These are phyloP conservation scores for Aspergillus intermedius DNA, from an alignment of 2,329 filamentous ascomycete genomes.

Conservation along the genomic window DNA sequence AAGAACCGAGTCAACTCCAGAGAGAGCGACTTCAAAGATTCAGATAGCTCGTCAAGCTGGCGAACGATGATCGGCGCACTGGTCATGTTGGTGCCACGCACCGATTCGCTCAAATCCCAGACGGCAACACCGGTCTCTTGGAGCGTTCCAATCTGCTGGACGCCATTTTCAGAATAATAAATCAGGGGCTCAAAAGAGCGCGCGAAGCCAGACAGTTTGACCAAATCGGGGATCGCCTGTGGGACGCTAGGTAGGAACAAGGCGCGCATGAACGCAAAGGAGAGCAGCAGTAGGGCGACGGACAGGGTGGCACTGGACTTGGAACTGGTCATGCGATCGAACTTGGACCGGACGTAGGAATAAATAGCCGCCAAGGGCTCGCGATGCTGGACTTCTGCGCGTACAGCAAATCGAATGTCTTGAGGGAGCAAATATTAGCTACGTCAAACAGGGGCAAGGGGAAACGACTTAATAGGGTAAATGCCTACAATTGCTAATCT, in stretches of 20 bases:
- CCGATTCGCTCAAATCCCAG: constrained; percentile 88
- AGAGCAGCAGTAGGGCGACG: constrained; percentile 55
- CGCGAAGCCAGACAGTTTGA: constrained; percentile 83
- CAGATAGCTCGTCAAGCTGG: constrained; percentile 77
- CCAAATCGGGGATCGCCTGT: constrained; percentile 70
- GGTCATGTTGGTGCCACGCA: constrained; percentile 83
- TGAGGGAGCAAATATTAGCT: constrained; percentile 24
- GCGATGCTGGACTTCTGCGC: constrained; percentile 80
- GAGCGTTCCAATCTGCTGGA: constrained; percentile 76
- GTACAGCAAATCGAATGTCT: constrained; percentile 85
- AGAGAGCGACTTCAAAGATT: constrained; percentile 75
- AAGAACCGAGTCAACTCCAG: constrained; percentile 88
- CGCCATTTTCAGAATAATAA: constrained; percentile 86
- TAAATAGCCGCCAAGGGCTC: constrained; percentile 74
- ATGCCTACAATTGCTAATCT: constrained; percentile 48
- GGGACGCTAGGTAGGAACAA: constrained; percentile 62
- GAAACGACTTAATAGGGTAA: constrained; percentile 13
- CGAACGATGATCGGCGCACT: constrained; percentile 78
- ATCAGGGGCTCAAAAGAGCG: constrained; percentile 91
- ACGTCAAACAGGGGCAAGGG: constrained; percentile 16
- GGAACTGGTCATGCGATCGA: constrained; percentile 59
- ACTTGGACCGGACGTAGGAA: constrained; percentile 54
- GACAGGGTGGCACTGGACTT: constrained; percentile 62
- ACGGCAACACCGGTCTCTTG: constrained; percentile 90
- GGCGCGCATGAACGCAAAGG: constrained; percentile 58